These are phyloP conservation scores for Suillus spraguei DNA, from an alignment of 768 basidiomycete species.

Conservation along the genomic window DNA sequence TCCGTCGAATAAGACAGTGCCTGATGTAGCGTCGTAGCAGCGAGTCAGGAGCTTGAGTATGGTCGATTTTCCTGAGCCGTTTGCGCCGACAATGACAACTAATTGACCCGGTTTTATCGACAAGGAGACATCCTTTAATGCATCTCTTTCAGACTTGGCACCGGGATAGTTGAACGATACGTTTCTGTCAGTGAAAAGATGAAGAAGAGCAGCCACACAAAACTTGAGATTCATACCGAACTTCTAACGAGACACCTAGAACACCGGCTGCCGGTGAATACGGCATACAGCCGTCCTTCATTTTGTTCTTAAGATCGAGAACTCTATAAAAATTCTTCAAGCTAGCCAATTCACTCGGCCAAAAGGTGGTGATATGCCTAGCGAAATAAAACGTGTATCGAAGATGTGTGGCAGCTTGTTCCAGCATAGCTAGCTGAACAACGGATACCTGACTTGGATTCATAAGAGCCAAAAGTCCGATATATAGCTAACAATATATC, in stretches of 20 bases:
- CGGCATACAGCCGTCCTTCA: constrained; percentile 27
- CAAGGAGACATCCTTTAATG: constrained; percentile 32
- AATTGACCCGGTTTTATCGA: constrained; percentile 34
- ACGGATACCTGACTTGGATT: constrained; percentile 31
- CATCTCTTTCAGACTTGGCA: constrained; percentile 24
- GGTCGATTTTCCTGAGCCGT: constrained; percentile 38
- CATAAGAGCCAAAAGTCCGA: constrained; percentile 30
- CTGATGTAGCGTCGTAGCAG: constrained; percentile 34
- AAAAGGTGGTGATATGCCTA: background rate
- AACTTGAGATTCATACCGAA: constrained; percentile 16
- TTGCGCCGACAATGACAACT: constrained; percentile 37
- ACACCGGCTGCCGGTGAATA: constrained; percentile 25
- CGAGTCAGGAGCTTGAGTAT: constrained; percentile 44
- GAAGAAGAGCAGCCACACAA: background rate
- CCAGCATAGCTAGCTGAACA: constrained; percentile 32
- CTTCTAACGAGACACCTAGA: constrained; percentile 21
- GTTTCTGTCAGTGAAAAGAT: constrained; percentile 36
- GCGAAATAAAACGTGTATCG: constrained; percentile 23
- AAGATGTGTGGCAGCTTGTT: constrained; percentile 27
- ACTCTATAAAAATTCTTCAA: constrained; percentile 27
- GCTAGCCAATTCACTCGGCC: constrained; percentile 21
- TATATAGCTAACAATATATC: constrained; percentile 25
- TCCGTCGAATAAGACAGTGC: constrained; percentile 43
- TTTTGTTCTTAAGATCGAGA: constrained; percentile 23
- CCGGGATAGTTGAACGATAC: constrained; percentile 57